Percentiles rank a stretch among this genome's conserved stretches.
Conservation (phyloP, 2,329 filamentous ascomycete genomes). For the Apiospora kogelbergensis region DNA sequence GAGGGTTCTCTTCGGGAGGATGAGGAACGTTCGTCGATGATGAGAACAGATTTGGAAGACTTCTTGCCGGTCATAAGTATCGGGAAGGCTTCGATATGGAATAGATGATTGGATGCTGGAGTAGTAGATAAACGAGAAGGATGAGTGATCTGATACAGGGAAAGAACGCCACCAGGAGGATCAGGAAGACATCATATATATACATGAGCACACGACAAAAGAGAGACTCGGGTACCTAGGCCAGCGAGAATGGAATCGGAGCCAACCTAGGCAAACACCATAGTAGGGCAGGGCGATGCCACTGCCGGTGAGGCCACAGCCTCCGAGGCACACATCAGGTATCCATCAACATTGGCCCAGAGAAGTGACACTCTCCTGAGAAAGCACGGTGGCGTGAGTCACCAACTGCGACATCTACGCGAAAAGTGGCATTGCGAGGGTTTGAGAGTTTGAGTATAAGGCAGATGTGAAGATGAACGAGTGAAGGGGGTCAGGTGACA, state of each 20-base stretch:
- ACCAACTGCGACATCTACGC: neutral
- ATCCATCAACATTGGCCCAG: neutral
- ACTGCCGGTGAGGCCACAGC: neutral
- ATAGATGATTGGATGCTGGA: neutral
- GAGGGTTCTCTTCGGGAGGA: slow-evolving; percentile 7
- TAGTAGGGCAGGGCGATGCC: neutral
- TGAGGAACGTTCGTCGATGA: slow-evolving; percentile 7
- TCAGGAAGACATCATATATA: neutral
- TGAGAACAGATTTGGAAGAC: slow-evolving; percentile 12
- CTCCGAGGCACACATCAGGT: neutral
- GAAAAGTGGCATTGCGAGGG: neutral
- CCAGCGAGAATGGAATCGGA: neutral
- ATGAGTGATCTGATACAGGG: neutral
- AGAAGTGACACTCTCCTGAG: neutral
- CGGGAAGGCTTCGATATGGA: too few species aligned
- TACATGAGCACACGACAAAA: neutral
- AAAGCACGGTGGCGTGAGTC: neutral
- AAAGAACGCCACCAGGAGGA: neutral
- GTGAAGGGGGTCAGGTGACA: neutral
- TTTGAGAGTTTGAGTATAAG: neutral
- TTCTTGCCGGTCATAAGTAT: slow-evolving; percentile 1
- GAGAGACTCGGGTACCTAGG: neutral
- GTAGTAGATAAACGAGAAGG: neutral
- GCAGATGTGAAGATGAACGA: neutral
- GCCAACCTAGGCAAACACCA: neutral